Evolutionary conservation across 2,329 filamentous ascomycete genomes (phyloP), one percentile per base, ranked within the genome.

Genomic region (Hypoxylon sp.): DNA sequence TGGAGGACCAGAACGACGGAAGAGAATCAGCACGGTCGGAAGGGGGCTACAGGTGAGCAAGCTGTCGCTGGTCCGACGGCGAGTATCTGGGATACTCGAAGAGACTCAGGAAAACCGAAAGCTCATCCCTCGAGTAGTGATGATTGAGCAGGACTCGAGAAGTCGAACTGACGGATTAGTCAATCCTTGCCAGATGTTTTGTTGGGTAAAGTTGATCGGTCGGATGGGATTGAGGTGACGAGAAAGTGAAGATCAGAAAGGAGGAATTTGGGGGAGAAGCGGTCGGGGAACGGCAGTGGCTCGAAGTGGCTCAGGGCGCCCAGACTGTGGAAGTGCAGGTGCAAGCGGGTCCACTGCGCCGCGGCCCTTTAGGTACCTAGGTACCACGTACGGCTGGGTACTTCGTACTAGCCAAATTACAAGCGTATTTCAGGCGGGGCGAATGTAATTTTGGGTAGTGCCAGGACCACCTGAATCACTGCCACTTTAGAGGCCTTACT

Each of bases 81-180:
- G 70, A 77, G 76, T 74, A 77, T 76, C 72, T 68, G 63, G 54
- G 74, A 77, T 74, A 77, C 75, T 75, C 73, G 70, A 72, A 63
- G 58, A 51, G 58, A 69, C 58, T 66, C 65, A 69, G 70, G 55
- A 61, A 68, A 64, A 61, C 70, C 66, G 58, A 67, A 72, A 68
- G 72, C 73, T 74, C 75, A 77, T 76, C 70, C 64, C 74, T 74
- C 71, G 72, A 70, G 64, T 70, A 42, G 25, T 57, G 60, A 53
- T 61, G 64, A 70, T 69, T 64, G 66, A 74, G 59, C 48, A 61
- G 58, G 67, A 62, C 63, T 72, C 69, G 68, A 68, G 73, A 48
- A 57, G 69, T 64, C 61, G 67, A 69, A 64, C 70, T 66, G 66
- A 68, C 59, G 70, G 68, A 68, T 73, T 69, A 72, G 73, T 73